A percentile compares a stretch with the other conserved stretches of the same genome.
Evolutionary conservation across 1,284 basidiomycete species (phyloP).

Genomic region (Pholiota adiposa): DNA sequence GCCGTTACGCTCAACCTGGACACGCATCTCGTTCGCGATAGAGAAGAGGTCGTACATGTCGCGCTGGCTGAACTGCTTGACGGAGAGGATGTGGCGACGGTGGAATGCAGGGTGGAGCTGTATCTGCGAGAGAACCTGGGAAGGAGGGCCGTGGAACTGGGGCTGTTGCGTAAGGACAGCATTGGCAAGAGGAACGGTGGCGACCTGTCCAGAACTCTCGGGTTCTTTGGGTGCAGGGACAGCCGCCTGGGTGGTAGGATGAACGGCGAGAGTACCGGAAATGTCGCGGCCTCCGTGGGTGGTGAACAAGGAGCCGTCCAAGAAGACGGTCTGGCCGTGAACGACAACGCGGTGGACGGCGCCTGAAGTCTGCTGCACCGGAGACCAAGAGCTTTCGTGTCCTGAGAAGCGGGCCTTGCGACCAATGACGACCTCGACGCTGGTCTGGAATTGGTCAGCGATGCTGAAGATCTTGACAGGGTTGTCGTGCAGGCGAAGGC

Average conservation of each 20-base stretch:
- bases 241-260: conserved; percentile 39
- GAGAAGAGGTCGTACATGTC: conserved; percentile 96
- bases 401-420: conserved; percentile 67
- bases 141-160: conserved; percentile 30
- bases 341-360: conserved; percentile 91
- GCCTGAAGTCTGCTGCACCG: conserved; percentile 74
- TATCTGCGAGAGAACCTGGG: conserved; percentile 39
- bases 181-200: conserved; percentile 34
- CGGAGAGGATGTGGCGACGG: conserved; percentile 90
- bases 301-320: conserved; percentile 85
- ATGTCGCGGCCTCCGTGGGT: conserved; percentile 79
- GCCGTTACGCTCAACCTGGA: conserved; percentile 93
- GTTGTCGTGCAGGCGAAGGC: conserved; percentile 85
- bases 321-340: conserved; percentile 89
- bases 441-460: conserved; percentile 84
- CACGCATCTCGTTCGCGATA: conserved; percentile 95
- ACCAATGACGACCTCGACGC: conserved; percentile 92
- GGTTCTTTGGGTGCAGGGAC: conserved; percentile 28
- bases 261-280: conserved; percentile 67
- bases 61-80: conserved; percentile 91
- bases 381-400: conserved; percentile 77
- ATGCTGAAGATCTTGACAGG: conserved; percentile 92
- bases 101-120: conserved; percentile 51
- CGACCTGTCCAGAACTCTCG: conserved; percentile 30
- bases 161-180: conserved; percentile 28